Evolutionary conservation across 78 protist genomes (phyloP).

Genomic region (Paulinella micropora): DNA sequence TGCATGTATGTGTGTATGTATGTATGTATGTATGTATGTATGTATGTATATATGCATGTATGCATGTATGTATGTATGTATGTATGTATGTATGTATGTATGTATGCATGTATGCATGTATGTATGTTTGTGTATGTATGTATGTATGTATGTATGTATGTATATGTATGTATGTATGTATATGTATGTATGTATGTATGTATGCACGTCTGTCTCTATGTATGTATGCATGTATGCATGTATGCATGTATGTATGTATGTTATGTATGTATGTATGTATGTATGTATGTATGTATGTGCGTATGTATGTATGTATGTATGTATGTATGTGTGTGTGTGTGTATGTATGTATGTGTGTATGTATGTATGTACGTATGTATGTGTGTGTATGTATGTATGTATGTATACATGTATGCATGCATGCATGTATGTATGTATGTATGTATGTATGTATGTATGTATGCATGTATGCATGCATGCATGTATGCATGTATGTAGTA

Average conservation of each 20-base stretch:
- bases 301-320: background rate
- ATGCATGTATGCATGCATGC: background rate
- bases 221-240: background rate
- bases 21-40: background rate
- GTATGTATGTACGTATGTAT: background rate
- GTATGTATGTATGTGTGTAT: background rate
- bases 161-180: background rate
- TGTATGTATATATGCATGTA: background rate
- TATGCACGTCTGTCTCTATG: background rate
- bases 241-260: background rate
- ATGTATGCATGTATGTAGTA: background rate
- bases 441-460: background rate
- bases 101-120: background rate
- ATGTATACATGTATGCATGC: background rate
- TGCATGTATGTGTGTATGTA: background rate
- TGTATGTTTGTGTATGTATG: background rate
- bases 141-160: background rate
- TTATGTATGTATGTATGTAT: background rate
- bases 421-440: background rate
- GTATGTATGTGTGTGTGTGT: background rate
- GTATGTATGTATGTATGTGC: background rate
- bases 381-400: background rate
- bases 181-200: background rate
- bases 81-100: background rate
- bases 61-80: background rate